A percentile compares a stretch with the other conserved stretches of the same genome.
phyloP scores from a whole-genome alignment of 1,284 basidiomycete genomes.

The Wallemia hederae region DNA sequence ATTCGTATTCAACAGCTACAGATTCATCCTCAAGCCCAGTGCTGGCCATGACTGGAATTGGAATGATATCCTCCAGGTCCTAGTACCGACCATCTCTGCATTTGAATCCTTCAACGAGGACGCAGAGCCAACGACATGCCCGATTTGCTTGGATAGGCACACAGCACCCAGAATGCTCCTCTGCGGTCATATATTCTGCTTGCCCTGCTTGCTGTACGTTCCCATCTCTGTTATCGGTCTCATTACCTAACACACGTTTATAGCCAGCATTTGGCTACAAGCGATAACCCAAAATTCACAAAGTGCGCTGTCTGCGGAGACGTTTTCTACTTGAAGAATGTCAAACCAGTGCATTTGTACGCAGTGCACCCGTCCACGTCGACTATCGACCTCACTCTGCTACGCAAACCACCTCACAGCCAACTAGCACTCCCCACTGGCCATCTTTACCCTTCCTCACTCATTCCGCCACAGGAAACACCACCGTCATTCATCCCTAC shows the following conservation, averaged over 20 bases:
- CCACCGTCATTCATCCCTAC: constrained; percentile 92
- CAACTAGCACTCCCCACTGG: constrained; percentile 85
- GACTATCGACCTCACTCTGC: constrained; percentile 50
- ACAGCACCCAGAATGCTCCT: constrained; percentile 85
- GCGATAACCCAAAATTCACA: constrained; percentile 49
- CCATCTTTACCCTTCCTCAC: constrained; percentile 67
- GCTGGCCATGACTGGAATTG: constrained; percentile 34
- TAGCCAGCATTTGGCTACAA: constrained; percentile 57
- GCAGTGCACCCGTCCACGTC: constrained; percentile 22
- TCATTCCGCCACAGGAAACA: constrained; percentile 62
- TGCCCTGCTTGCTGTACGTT: constrained; percentile 46
- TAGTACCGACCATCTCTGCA: constrained; percentile 40
- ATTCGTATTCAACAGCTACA: constrained; percentile 8
- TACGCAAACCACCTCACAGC: constrained; percentile 76
- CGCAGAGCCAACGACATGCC: constrained; percentile 48
- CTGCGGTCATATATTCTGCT: constrained; percentile 81
- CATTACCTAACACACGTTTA: constrained; percentile 8
- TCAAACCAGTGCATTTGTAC: constrained; percentile 51
- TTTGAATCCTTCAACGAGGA: constrained; percentile 27
- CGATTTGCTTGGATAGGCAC: constrained; percentile 77
- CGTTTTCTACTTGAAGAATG: constrained; percentile 60
- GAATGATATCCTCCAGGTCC: constrained; percentile 84
- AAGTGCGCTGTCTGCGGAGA: constrained; percentile 92
- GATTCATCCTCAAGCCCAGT: background rate
- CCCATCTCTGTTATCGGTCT: background rate